Percentiles rank a stretch among this genome's conserved stretches.
Conservation (phyloP, 129 eudicot genomes). For the Escallonia rubra region DNA sequence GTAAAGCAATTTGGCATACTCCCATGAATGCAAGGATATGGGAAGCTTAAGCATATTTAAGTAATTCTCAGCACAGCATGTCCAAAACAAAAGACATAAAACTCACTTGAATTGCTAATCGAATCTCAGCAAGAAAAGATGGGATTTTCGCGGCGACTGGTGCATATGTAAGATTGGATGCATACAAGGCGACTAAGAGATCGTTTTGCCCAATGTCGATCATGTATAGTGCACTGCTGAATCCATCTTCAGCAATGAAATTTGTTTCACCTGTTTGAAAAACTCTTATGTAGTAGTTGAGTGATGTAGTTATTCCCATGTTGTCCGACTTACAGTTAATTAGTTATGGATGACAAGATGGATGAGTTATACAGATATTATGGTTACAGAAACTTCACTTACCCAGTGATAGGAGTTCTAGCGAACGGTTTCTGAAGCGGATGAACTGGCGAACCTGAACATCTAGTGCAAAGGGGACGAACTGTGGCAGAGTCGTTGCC, state of each 20-base stretch:
- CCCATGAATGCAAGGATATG: too few species aligned
- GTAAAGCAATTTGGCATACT: too few species aligned
- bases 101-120: conserved; percentile 27
- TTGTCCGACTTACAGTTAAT: not conserved
- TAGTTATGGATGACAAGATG: not conserved
- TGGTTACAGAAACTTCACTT: not conserved
- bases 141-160: conserved; percentile 28
- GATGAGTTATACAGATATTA: not conserved
- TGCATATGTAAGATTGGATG: not conserved
- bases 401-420: conserved; percentile 18
- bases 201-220: conserved; percentile 52
- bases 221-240: conserved; percentile 33
- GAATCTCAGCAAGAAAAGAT: conserved; percentile 30
- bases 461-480: conserved; percentile 21
- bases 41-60: too few species aligned
- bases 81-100: not conserved
- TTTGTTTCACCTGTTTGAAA: conserved; percentile 13
- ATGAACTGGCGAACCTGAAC: conserved; percentile 32
- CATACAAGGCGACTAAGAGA: conserved; percentile 15
- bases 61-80: not conserved
- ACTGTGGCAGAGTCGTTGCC: conserved; percentile 26
- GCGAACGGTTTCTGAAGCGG: conserved; percentile 28
- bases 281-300: too few species aligned
- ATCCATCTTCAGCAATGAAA: conserved; percentile 24
- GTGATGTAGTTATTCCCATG: not conserved